These are phyloP conservation scores for Haplographium delicatum DNA, from an alignment of 495 filamentous ascomycete genomes.

Conservation along the genomic window DNA sequence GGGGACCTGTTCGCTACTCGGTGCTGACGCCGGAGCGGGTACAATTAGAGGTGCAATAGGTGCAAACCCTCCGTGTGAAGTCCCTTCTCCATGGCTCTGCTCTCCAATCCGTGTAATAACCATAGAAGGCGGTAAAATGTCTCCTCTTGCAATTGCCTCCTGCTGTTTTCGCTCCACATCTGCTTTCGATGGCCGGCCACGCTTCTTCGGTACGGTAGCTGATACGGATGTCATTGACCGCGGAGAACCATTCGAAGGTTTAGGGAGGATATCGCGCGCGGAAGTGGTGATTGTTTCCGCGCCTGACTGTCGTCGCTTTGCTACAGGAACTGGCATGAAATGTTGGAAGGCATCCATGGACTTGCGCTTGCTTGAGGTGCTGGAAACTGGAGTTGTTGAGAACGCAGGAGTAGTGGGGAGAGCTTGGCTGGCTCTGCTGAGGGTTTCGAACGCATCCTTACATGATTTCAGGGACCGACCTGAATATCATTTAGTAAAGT, in stretches of 20 bases:
- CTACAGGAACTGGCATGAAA: not conserved
- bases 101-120: not conserved
- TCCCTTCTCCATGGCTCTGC: constrained; percentile 1
- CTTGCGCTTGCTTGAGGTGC: constrained; percentile 18
- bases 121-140: constrained; percentile 14
- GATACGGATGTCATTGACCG: constrained; percentile 4
- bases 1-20: not conserved
- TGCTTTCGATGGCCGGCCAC: constrained; percentile 55
- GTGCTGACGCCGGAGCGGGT: not conserved
- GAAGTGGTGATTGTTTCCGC: not conserved
- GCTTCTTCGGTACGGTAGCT: constrained; percentile 46
- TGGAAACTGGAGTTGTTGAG: constrained; percentile 5
- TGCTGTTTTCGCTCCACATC: constrained; percentile 47
- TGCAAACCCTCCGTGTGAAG: not conserved
- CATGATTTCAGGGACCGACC: constrained; percentile 20
- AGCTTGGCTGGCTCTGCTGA: constrained; percentile 4
- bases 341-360: constrained; percentile 12
- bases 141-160: constrained; percentile 36
- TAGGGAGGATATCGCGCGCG: constrained; percentile 18
- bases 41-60: constrained; percentile 10
- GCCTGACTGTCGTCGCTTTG: constrained; percentile 21
- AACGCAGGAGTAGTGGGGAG: not conserved
- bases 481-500: constrained; percentile 7
- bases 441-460: constrained; percentile 18
- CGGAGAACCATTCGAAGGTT: constrained; percentile 22